A percentile compares a stretch with the other conserved stretches of the same genome.
Evolutionary conservation across 176 grass and related monocot species (phyloP).

Genomic region (Oryza meridionalis): DNA sequence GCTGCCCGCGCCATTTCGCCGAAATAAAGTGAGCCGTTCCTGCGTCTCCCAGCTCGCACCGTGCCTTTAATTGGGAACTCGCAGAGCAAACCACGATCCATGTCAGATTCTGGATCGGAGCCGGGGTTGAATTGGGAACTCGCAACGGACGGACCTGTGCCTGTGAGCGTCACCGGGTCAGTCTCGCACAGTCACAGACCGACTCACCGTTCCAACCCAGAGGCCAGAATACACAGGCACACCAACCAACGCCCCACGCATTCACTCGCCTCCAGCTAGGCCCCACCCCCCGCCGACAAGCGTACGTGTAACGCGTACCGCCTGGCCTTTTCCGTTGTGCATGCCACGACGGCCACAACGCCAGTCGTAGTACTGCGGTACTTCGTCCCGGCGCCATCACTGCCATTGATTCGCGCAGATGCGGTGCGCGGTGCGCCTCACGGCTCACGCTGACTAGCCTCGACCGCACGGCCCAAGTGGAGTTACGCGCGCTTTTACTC

Average conservation of each 20-base stretch:
- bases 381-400: slow-evolving; percentile 15
- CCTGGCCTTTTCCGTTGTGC: background rate
- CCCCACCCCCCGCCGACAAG: slow-evolving; percentile 4
- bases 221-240: background rate
- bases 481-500: background rate
- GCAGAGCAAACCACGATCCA: background rate
- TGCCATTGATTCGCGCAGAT: slow-evolving; percentile 27
- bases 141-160: background rate
- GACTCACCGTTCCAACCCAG: background rate
- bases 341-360: background rate
- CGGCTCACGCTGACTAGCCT: background rate
- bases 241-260: background rate
- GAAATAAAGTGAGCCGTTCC: background rate
- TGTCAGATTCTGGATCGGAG: slow-evolving; percentile 4
- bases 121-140: background rate
- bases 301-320: background rate
- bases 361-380: background rate
- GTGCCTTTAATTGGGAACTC: background rate
- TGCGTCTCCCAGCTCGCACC: background rate
- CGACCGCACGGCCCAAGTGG: slow-evolving; percentile 1
- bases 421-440: slow-evolving; percentile 1
- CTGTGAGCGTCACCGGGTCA: background rate
- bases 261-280: background rate
- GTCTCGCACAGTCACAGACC: background rate
- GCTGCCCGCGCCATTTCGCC: background rate